Evolutionary conservation across 1,284 basidiomycete species (phyloP).

Genomic region (Tilletia horrida): DNA sequence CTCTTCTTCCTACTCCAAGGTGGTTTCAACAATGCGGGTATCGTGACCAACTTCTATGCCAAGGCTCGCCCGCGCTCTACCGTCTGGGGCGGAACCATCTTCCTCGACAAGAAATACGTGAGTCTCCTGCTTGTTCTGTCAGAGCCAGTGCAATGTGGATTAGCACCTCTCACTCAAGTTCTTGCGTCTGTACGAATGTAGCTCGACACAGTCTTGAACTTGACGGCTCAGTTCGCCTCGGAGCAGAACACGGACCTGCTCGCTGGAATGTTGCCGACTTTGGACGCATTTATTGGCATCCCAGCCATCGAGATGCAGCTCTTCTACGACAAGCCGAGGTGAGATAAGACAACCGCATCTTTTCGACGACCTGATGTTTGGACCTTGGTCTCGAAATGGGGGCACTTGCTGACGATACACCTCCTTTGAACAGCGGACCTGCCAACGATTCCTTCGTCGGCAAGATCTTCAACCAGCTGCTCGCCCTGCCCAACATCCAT

Average conservation of each 20-base stretch:
- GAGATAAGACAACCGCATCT: no score
- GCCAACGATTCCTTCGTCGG: neutral
- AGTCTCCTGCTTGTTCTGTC: no score
- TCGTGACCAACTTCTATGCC: conserved; percentile 17
- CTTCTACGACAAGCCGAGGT: conserved; percentile 3
- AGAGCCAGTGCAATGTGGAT: no score
- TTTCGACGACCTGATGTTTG: no score
- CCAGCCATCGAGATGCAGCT: neutral
- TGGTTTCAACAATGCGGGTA: conserved; percentile 22
- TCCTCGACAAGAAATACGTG: conserved; percentile 16
- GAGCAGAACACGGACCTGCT: conserved; percentile 17
- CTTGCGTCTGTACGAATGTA: no score
- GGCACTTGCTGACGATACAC: no score
- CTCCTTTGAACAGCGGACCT: neutral
- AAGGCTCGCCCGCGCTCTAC: conserved; percentile 19
- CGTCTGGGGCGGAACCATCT: conserved; percentile 20
- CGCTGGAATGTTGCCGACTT: conserved; percentile 18
- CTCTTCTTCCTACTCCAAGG: conserved; percentile 25
- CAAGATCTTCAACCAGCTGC: conserved; percentile 1
- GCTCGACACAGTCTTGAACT: conserved; percentile 16
- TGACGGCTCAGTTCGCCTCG: conserved; percentile 16
- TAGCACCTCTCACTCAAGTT: no score
- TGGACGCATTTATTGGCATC: conserved; percentile 17
- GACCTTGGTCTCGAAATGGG: no score
- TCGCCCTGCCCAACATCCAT: neutral